Evolutionary conservation across 371 early-diverging fungal species (phyloP).

Genomic region (Mortierella sp.): DNA sequence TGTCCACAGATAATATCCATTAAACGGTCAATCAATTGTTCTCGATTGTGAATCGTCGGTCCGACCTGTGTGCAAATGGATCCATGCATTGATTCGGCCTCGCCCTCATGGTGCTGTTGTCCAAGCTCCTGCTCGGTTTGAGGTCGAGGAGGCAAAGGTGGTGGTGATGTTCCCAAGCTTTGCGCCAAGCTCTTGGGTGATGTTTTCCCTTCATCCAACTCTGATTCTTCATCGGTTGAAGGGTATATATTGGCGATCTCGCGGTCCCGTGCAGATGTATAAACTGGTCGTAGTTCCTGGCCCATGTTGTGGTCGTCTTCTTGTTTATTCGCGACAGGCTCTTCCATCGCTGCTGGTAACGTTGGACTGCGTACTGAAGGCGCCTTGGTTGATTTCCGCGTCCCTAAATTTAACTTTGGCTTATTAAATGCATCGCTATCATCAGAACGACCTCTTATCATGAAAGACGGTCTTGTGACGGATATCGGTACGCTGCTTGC

Average conservation of each 20-base stretch:
- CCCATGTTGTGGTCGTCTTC: conserved; percentile 6
- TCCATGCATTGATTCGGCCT: conserved; percentile 8
- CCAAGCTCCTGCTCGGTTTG: not conserved
- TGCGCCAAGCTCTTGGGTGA: not conserved
- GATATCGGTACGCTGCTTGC: conserved; percentile 24
- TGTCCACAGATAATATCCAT: conserved; percentile 46
- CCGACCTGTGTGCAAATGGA: conserved; percentile 13
- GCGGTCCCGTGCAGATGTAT: conserved; percentile 26
- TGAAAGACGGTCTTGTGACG: not conserved
- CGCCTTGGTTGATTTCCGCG: conserved; percentile 26
- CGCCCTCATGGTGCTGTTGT: conserved; percentile 7
- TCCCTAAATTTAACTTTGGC: conserved; percentile 5
- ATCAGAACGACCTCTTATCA: conserved; percentile 5
- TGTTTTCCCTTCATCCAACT: not conserved
- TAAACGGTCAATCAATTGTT: conserved; percentile 44
- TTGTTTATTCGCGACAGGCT: not conserved
- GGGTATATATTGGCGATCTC: conserved; percentile 10
- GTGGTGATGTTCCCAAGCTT: conserved; percentile 20
- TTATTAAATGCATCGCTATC: conserved; percentile 13
- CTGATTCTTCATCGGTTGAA: conserved; percentile 30
- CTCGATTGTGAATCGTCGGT: conserved; percentile 36
- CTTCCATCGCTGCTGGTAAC: conserved; percentile 10
- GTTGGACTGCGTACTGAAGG: conserved; percentile 14
- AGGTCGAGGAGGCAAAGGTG: conserved; percentile 38
- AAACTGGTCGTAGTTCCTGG: conserved; percentile 37